A percentile compares a stretch with the other conserved stretches of the same genome.
These are phyloP conservation scores for Diaporthe longicolla DNA, from an alignment of 2,329 filamentous ascomycete genomes.

Conservation along the genomic window DNA sequence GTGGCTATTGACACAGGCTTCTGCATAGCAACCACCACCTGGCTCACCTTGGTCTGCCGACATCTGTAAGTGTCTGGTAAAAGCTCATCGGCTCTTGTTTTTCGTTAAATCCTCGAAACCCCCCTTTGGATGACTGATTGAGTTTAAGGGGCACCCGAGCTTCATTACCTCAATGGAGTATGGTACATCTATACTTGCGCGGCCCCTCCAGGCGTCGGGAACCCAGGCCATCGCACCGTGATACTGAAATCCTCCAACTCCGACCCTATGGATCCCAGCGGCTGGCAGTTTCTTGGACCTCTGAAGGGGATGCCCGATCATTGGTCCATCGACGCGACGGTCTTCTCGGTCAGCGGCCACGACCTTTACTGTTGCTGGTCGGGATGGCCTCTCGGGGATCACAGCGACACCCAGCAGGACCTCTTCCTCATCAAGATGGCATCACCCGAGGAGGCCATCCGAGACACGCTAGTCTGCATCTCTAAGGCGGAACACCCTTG, in stretches of 20 bases:
- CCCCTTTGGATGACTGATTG: not conserved
- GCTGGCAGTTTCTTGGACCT: slow-evolving; percentile 45
- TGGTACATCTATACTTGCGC: slow-evolving; percentile 42
- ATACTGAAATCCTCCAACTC: slow-evolving; percentile 31
- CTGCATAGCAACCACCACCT: slow-evolving; percentile 28
- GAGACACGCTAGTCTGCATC: slow-evolving; percentile 42
- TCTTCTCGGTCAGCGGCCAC: slow-evolving; percentile 38
- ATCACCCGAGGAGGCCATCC: slow-evolving; percentile 43
- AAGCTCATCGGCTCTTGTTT: not conserved
- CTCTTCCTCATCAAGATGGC: slow-evolving; percentile 45
- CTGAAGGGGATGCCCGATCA: slow-evolving; percentile 45
- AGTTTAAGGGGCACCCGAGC: slow-evolving; percentile 24
- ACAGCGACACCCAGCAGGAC: slow-evolving; percentile 44
- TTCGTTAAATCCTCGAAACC: too few species aligned
- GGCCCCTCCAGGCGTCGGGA: slow-evolving; percentile 34
- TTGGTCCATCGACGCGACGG: slow-evolving; percentile 45
- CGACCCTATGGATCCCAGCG: slow-evolving; percentile 41
- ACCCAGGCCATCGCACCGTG: slow-evolving; percentile 41
- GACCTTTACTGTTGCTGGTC: slow-evolving; percentile 45
- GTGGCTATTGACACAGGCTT: not conserved
- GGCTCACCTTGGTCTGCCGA: slow-evolving; percentile 37
- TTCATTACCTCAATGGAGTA: slow-evolving; percentile 36
- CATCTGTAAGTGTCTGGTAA: slow-evolving; percentile 14
- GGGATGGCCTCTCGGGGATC: slow-evolving; percentile 44
- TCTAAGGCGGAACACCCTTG: slow-evolving; percentile 41